Conservation (phyloP, 2,329 filamentous ascomycete genomes). For the Ophiostoma sp. region DNA sequence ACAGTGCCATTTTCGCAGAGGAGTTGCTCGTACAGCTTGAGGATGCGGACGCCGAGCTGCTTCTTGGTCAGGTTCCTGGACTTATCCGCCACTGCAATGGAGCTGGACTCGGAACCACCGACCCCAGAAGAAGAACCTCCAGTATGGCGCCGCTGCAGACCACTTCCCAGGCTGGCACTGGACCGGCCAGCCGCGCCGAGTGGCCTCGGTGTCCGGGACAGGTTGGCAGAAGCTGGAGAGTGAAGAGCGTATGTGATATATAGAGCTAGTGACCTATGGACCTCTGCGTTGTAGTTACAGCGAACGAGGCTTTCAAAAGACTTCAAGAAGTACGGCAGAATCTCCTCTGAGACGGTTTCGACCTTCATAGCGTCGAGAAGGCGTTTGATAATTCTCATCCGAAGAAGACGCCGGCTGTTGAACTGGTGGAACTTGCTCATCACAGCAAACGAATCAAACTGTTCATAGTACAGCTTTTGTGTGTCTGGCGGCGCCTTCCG, state of each 20-base stretch:
- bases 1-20: constrained; percentile 72
- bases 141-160: constrained; percentile 21
- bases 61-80: constrained; percentile 58
- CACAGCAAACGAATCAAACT: constrained; percentile 85
- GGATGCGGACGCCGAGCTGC: constrained; percentile 71
- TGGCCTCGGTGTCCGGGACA: constrained; percentile 54
- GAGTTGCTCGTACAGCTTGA: constrained; percentile 75
- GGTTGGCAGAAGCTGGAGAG: constrained; percentile 40
- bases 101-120: constrained; percentile 3
- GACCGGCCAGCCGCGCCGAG: constrained; percentile 21
- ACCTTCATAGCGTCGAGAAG: constrained; percentile 87
- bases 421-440: constrained; percentile 90
- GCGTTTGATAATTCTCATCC: constrained; percentile 91
- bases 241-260: constrained; percentile 94
- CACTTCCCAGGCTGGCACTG: background rate
- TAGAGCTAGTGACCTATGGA: constrained; percentile 81
- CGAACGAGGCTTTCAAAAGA: constrained; percentile 79
- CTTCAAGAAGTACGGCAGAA: constrained; percentile 72
- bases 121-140: background rate
- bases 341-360: constrained; percentile 71
- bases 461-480: constrained; percentile 87
- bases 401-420: constrained; percentile 79
- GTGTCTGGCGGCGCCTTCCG: constrained; percentile 73
- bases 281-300: constrained; percentile 78
- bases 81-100: constrained; percentile 27